Percentiles rank a stretch among this genome's conserved stretches.
Conservation (phyloP, 805 yeast species). For the Pichia phayaonensis region DNA sequence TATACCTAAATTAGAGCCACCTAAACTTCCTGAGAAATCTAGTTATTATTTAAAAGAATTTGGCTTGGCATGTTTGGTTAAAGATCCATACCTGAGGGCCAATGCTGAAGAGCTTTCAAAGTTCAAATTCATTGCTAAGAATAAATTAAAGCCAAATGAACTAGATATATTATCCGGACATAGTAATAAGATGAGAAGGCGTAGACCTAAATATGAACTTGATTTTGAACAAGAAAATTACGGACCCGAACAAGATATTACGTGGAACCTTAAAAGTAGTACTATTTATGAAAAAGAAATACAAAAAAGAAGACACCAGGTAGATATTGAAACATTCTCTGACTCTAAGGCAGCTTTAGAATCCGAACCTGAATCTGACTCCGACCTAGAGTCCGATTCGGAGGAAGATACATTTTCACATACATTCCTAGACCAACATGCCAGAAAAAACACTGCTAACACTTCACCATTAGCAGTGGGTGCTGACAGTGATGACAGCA, state of each 20-base stretch:
- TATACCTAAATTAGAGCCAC: conserved; percentile 62
- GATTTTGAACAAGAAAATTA: conserved; percentile 15
- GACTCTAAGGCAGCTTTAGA: neutral
- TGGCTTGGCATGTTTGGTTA: conserved; percentile 56
- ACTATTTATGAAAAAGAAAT: neutral
- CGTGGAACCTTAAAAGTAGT: neutral
- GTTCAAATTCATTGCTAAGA: conserved; percentile 41
- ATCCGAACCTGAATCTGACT: neutral
- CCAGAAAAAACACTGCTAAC: neutral
- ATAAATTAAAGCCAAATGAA: conserved; percentile 23
- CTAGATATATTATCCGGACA: conserved; percentile 7
- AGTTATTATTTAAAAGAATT: conserved; percentile 45
- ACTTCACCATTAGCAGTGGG: conserved; percentile 2
- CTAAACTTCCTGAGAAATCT: conserved; percentile 34
- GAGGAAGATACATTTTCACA: conserved; percentile 2
- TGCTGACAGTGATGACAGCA: neutral
- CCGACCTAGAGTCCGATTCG: neutral
- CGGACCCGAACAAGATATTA: conserved; percentile 16
- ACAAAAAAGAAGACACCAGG: neutral
- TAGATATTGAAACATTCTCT: neutral
- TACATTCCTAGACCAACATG: neutral
- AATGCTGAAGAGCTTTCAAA: conserved; percentile 48
- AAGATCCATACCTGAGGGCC: conserved; percentile 61
- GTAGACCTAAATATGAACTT: conserved; percentile 34
- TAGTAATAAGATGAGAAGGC: conserved; percentile 15